Evolutionary conservation across 1,139 yeast genomes (phyloP), one percentile per base, ranked within the genome.

Genomic region (Nakaseomyces nivariensis): DNA sequence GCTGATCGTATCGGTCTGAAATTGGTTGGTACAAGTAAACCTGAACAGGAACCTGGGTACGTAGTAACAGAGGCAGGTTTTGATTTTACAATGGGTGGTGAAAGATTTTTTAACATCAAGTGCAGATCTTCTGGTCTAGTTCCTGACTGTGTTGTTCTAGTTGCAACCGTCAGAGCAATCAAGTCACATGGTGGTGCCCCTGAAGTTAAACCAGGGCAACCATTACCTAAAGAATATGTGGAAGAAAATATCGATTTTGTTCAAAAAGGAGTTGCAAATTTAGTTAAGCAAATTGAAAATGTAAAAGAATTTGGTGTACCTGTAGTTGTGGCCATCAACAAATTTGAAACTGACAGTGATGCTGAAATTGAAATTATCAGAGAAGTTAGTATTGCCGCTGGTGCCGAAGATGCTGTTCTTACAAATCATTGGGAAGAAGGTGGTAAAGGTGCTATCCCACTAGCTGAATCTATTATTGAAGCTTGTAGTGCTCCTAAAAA

Each of bases 1-100:
- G 97, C 98, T 57, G 98, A 92, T 71, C 86, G 86, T 70, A 82
- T 92, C 77, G 97, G 97, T 5, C 78, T 92, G 67, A 90, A 92
- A 72, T 78, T 92, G 59, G 90, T 94, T 43, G 96, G 96, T 68
- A 83, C 81, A 40, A 77, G 76, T 55, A 68, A 75, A 64, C 71
- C 78, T n/a, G 74, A 78, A 32, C 66, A 76, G 37, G 67, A 68
- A 52, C 64, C 70, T 43, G 92, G 92, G 50, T 85, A 75, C 58
- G 94, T 85, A 49, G 83, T 85, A 48, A 85, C 94, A 43, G 94
- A 85, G 67, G 92, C 92, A 24, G 94, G 94, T 45, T 85, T 85
- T 63, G 94, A 85, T 66, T 85, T 85, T 68, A 83, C 92, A 42
- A 85, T 85, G 94, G 94, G 94, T 58, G 94, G 94, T 60, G 94